Percentiles rank a stretch among this genome's conserved stretches.
phyloP scores from a whole-genome alignment of 768 basidiomycete genomes.

The Neoboletus brunneissimus region DNA sequence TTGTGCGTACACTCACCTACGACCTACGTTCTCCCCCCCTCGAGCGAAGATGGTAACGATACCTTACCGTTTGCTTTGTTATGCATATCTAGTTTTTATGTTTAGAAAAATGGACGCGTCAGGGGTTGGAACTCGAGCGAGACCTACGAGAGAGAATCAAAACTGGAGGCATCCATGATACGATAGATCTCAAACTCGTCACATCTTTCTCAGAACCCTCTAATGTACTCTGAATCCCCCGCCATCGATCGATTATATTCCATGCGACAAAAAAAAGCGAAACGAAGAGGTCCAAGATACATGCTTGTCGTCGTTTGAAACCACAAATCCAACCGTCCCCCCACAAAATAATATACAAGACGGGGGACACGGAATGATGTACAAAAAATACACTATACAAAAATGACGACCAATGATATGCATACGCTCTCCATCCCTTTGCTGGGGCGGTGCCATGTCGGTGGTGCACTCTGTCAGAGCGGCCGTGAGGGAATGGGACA shows the following conservation, averaged over 20 bases:
- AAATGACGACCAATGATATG: background rate
- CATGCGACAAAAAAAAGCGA: background rate
- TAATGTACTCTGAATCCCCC: background rate
- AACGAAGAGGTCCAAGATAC: background rate
- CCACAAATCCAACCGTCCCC: background rate
- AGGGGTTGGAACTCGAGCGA: too few relatives aligned
- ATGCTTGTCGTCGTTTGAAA: background rate
- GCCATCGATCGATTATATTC: background rate
- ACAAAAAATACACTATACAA: background rate
- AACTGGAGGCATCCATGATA: too few relatives aligned
- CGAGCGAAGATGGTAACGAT: background rate
- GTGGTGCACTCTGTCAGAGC: background rate
- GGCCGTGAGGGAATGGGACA: background rate
- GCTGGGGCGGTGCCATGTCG: background rate
- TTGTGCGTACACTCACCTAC: too few relatives aligned
- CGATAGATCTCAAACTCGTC: background rate
- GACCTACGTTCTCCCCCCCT: too few relatives aligned
- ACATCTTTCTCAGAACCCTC: too few relatives aligned
- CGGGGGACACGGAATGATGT: background rate
- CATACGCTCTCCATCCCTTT: background rate
- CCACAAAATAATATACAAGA: too few relatives aligned
- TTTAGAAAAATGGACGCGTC: too few relatives aligned
- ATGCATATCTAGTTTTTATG: background rate
- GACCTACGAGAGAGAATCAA: too few relatives aligned
- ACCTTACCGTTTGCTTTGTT: background rate